Evolutionary conservation across 495 filamentous ascomycete species (phyloP).

Genomic region (Elasticomyces elasticus): DNA sequence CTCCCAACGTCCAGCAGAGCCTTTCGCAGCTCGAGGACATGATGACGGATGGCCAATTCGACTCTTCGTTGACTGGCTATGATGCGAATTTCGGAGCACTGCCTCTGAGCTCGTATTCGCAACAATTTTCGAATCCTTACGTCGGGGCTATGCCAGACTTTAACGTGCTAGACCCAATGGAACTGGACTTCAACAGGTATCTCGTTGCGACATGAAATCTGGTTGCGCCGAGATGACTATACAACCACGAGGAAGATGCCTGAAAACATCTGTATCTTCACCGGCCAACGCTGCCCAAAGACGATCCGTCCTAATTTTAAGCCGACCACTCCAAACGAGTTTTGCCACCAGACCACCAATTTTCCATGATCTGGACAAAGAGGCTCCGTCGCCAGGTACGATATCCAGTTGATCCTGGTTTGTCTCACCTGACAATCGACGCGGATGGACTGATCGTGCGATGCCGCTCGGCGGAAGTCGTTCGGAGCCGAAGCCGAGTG

Average conservation of each 20-base stretch:
- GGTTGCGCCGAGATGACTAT: too few relatives aligned
- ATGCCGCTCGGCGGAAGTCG: background rate
- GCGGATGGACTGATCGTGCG: background rate
- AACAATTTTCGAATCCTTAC: background rate
- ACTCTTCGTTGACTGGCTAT: background rate
- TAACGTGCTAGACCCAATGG: conserved; percentile 5
- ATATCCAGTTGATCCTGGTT: background rate
- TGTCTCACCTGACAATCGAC: background rate
- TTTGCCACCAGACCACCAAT: too few relatives aligned
- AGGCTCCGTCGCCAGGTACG: too few relatives aligned
- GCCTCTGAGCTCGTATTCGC: background rate
- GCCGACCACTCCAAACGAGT: too few relatives aligned
- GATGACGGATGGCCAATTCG: background rate
- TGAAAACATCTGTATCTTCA: too few relatives aligned
- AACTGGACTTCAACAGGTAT: conserved; percentile 2
- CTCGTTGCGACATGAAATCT: background rate
- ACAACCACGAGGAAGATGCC: background rate
- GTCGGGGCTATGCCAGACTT: background rate
- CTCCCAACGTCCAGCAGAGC: background rate
- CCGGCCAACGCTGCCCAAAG: too few relatives aligned
- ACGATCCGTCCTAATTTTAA: too few relatives aligned
- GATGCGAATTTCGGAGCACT: background rate
- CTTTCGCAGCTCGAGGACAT: background rate
- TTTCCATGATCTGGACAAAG: too few relatives aligned
- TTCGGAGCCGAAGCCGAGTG: background rate